Base-by-base conservation (phyloP, 441 rosid genomes). In the Adansonia rubrostipa region DNA sequence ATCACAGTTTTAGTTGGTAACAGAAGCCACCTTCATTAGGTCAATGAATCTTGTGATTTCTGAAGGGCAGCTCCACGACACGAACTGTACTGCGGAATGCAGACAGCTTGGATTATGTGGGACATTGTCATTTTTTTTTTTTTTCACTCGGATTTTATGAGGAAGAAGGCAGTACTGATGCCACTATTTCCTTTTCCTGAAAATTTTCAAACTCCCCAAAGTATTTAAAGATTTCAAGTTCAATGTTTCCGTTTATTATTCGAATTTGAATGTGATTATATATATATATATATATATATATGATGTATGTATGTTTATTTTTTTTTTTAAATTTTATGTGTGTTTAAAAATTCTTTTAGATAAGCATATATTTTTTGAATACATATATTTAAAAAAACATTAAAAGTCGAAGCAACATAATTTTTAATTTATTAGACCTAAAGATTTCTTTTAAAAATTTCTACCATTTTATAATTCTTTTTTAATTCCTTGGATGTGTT, bases 11-110 rank as follows among this genome's bases (percentile, higher is more conserved):
- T 50, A 48, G 53, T 14, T 13, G 5, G 45, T 19, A 20, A 54
- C n/a, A 4, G 60, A 56, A 56, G 60, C 60, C 9, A 56, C 2
- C 72, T 78, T 64, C 10, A 65, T 40, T 78, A 48, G 53, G 66
- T 73, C 77, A 58, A 57, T 58, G 66, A 73, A 73, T 56, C n/a
- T 58, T 73, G 51, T 69, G 19, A 47, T 58, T 58, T 58, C 63
- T 20, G 33, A 63, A 48, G 54, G 36, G 58, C 58, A 69, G 58
- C 73, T 48, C 42, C 73, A 69, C 73, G 73, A 69, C 73, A 69
- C 17, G 14, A 36, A 48, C 58, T 70, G 73, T 70, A 50, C 73
- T 70, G 40, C 17, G 2, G 13, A 5, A 70, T 70, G 1, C 68
- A 60, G 77, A 74, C 72, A 75, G 24, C 28, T 56, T 77, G 80